Evolutionary conservation across 306 rosid species (phyloP).

Genomic region (Trifolium pratense): DNA sequence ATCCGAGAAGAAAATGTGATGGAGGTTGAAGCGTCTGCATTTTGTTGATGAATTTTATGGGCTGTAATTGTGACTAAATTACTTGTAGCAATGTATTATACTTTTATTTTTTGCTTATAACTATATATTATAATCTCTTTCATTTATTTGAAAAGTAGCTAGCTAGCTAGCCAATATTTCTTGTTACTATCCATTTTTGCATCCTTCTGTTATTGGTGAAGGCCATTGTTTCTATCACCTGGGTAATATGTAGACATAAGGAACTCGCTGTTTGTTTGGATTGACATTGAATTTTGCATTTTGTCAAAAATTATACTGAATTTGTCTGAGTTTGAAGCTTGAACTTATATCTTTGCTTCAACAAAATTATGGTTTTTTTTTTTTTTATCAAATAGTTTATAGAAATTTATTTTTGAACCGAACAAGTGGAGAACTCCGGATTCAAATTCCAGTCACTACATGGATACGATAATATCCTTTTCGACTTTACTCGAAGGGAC

Average conservation of each 20-base stretch:
- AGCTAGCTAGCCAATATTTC: not conserved
- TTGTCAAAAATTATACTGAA: too few relatives aligned
- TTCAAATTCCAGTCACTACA: too few relatives aligned
- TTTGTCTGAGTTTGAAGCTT: too few relatives aligned
- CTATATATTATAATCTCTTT: conserved; percentile 17
- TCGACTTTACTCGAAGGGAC: too few relatives aligned
- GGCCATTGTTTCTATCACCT: not conserved
- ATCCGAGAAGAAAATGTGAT: not conserved
- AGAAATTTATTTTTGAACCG: too few relatives aligned
- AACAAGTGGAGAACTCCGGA: too few relatives aligned
- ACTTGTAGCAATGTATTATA: not conserved
- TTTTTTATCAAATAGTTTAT: too few relatives aligned
- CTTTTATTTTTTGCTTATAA: conserved; percentile 23
- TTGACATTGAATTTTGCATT: too few relatives aligned
- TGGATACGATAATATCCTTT: too few relatives aligned
- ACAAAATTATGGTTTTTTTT: too few relatives aligned
- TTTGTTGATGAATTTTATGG: conserved; percentile 10
- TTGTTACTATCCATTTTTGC: not conserved
- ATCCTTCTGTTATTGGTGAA: not conserved
- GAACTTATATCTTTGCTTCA: too few relatives aligned
- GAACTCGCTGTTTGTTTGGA: not conserved
- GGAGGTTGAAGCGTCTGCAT: conserved; percentile 4
- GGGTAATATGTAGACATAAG: not conserved
- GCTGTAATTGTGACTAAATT: conserved; percentile 23
- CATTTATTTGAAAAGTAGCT: not conserved